A percentile compares a stretch with the other conserved stretches of the same genome.
phyloP scores from a whole-genome alignment of 805 yeast species.

The Yarrowia yakushimensis region DNA sequence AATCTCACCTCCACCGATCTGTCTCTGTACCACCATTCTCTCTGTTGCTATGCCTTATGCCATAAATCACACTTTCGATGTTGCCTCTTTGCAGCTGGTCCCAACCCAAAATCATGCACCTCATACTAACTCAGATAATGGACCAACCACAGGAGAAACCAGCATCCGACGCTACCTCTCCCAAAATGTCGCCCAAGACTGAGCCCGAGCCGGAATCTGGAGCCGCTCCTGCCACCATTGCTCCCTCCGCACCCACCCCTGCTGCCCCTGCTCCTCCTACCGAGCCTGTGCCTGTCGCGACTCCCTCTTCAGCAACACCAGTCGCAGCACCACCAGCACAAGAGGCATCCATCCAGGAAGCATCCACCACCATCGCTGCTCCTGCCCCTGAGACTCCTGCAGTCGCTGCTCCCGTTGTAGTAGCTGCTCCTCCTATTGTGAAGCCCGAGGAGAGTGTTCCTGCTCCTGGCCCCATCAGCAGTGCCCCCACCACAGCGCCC shows the following conservation, averaged over 20 bases:
- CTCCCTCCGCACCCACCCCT: not conserved
- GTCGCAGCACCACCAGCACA: not conserved
- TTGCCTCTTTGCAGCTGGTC: slow-evolving; percentile 10
- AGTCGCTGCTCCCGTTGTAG: not conserved
- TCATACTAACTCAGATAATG: slow-evolving; percentile 23
- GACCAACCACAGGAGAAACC: slow-evolving; percentile 22
- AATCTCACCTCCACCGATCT: not conserved
- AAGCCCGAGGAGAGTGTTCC: slow-evolving; percentile 10
- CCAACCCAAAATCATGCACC: slow-evolving; percentile 14
- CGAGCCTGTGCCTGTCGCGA: not conserved
- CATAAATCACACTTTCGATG: slow-evolving; percentile 14
- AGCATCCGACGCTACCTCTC: slow-evolving; percentile 8
- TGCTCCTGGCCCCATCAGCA: not conserved
- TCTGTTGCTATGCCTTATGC: not conserved
- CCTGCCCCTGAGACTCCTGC: not conserved
- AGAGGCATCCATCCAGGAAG: not conserved
- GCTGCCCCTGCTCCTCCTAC: not conserved
- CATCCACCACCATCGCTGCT: not conserved
- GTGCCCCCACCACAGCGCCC: not conserved
- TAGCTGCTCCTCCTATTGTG: not conserved
- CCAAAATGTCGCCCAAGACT: slow-evolving; percentile 28
- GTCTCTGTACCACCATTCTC: too few relatives aligned
- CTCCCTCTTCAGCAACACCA: slow-evolving; percentile 2
- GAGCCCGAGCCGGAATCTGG: slow-evolving; percentile 26
- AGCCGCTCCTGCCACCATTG: not conserved